Base-by-base conservation (phyloP, 2,329 filamentous ascomycete species). In the Fusarium brachygibbosum region DNA sequence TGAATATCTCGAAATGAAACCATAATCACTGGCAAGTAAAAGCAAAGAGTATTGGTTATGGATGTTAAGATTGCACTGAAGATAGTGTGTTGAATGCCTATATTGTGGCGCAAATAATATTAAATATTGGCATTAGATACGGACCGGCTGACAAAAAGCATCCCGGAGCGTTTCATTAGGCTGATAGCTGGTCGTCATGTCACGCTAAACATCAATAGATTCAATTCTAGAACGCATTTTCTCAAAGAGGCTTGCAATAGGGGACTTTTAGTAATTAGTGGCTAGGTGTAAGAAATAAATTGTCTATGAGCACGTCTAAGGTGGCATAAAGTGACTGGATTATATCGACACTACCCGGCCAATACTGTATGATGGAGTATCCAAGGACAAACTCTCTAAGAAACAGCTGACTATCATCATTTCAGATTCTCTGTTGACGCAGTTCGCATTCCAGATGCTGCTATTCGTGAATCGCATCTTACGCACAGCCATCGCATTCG, bases 1-100 rank as follows among this genome's bases (percentile, higher is more conserved):
- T 74, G 63, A 14, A 83, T 76, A 51, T 81, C 72, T 42, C 70
- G 72, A 58, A 75, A 74, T 13, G 78, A 64, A 29, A 82, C 80
- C 82, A 68, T 69, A 44, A n/a, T 56, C 12, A 34, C 48, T n/a
- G 17, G 13, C 4, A 17, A 17, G 14, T 4, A 13, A 19, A 12
- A 38, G 32, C 12, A 28, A 21, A 28, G 25, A 28, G 12, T 44
- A 44, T 44, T 23, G 12, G n/a, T 25, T 44, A 10, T 6, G 8
- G 21, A 25, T n/a, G 14, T 16, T 35, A n/a, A 16, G 13, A 49
- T 50, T 50, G 17, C 23, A 28, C 14, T 37, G 11, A 19, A 8
- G 13, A 28, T 9, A 19, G 21, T 16, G 21, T 5, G 31, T 5
- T 49, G 16, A 9, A 16, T 35, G 29, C 21, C 9, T 28, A 10